These are phyloP conservation scores for Passalora sequoiae DNA, from an alignment of 2,329 filamentous ascomycete genomes.

Conservation along the genomic window DNA sequence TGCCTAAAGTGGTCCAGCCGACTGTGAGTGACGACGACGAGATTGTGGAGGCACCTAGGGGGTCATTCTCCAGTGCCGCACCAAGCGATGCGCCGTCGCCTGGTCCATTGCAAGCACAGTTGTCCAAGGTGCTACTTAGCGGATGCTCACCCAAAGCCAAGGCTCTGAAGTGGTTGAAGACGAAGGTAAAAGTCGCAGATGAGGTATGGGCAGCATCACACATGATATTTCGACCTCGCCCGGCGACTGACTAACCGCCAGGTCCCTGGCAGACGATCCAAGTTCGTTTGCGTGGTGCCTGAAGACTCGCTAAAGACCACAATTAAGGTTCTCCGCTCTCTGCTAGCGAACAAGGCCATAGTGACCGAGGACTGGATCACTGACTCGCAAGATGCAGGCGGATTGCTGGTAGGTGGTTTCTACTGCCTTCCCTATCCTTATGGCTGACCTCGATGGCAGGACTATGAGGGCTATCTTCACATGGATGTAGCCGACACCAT, in stretches of 20 bases:
- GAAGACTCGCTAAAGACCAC: conserved; percentile 39
- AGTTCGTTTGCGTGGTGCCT: conserved; percentile 36
- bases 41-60: conserved; percentile 3
- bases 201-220: not conserved
- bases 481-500: conserved; percentile 24
- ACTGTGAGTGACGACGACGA: conserved; percentile 7
- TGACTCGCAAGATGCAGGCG: conserved; percentile 31
- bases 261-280: conserved; percentile 30
- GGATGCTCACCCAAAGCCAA: conserved; percentile 11
- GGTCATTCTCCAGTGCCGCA: not conserved
- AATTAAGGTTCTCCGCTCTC: conserved; percentile 42
- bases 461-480: conserved; percentile 10
- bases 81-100: too few species aligned
- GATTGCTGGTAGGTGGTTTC: conserved; percentile 1
- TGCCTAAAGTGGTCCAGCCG: not conserved
- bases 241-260: too few species aligned
- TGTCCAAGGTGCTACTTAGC: conserved; percentile 24
- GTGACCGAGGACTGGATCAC: conserved; percentile 46
- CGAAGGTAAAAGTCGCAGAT: conserved; percentile 14
- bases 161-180: conserved; percentile 33
- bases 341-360: conserved; percentile 42
- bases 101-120: too few species aligned
- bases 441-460: too few species aligned
- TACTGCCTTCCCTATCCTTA: too few species aligned
- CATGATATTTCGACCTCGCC: too few species aligned